These are phyloP conservation scores for Didymellaceae sp. DNA, from an alignment of 2,329 filamentous ascomycete species.

Conservation along the genomic window DNA sequence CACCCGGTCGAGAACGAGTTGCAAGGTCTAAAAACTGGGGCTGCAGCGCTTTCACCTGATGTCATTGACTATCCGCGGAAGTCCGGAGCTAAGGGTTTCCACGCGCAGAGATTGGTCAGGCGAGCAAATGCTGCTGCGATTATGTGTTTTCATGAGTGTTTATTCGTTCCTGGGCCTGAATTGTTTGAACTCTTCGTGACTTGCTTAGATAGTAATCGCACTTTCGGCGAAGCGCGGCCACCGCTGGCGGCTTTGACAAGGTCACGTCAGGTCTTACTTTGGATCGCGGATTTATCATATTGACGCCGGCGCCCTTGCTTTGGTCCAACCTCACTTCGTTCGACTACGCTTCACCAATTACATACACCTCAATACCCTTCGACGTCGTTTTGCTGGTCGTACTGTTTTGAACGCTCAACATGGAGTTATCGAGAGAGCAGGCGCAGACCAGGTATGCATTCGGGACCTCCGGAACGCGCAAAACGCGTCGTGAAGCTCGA, in stretches of 20 bases:
- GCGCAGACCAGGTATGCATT: conserved; percentile 14
- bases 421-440: conserved; percentile 19
- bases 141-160: not conserved
- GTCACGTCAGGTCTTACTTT: conserved; percentile 17
- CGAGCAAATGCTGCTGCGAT: not conserved
- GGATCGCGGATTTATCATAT: conserved; percentile 11
- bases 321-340: not conserved
- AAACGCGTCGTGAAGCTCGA: not conserved
- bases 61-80: conserved; percentile 9
- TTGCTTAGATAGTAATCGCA: not conserved
- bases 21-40: conserved; percentile 5
- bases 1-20: conserved; percentile 9
- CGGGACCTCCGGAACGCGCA: not conserved
- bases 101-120: not conserved
- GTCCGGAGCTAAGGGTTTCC: conserved; percentile 10
- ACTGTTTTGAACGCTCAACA: too few species aligned
- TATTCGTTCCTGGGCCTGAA: not conserved
- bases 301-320: conserved; percentile 14
- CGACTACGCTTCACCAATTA: not conserved
- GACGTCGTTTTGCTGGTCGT: not conserved
- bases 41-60: not conserved
- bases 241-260: not conserved
- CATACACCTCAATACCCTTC: conserved; percentile 2
- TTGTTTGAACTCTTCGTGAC: not conserved
- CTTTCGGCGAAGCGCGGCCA: conserved; percentile 15